phyloP scores from a whole-genome alignment of 768 basidiomycete species.

The Pulveroboletus frians region DNA sequence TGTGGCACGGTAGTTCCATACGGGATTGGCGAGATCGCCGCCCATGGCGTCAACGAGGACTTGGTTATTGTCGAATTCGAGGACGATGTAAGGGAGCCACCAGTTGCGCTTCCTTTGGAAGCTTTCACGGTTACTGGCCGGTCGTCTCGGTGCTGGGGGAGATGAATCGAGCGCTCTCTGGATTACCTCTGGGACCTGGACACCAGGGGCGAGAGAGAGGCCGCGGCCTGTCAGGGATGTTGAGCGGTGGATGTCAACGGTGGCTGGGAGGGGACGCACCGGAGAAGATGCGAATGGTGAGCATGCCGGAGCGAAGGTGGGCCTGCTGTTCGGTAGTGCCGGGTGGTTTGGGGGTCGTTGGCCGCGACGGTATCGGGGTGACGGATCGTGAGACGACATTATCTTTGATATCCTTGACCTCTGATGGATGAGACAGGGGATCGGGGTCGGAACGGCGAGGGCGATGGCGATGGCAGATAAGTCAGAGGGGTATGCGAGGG shows the following conservation, averaged over 20 bases:
- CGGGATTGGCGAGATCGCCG: constrained; percentile 83
- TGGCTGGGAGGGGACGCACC: constrained; percentile 42
- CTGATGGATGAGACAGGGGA: constrained; percentile 30
- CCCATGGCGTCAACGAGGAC: constrained; percentile 93
- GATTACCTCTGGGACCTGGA: constrained; percentile 77
- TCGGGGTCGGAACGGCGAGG: background rate
- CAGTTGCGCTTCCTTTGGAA: constrained; percentile 87
- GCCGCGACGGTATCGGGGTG: constrained; percentile 77
- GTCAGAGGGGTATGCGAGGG: background rate
- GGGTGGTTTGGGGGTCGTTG: constrained; percentile 67
- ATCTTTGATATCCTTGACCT: constrained; percentile 66
- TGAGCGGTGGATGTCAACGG: constrained; percentile 5
- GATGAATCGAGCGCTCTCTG: constrained; percentile 70
- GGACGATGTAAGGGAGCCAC: constrained; percentile 96
- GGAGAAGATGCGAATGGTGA: constrained; percentile 94
- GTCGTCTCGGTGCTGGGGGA: constrained; percentile 48
- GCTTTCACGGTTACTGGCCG: constrained; percentile 79
- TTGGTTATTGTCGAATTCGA: constrained; percentile 98
- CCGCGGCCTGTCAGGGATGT: constrained; percentile 55
- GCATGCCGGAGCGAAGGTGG: constrained; percentile 81
- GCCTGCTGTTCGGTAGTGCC: constrained; percentile 41
- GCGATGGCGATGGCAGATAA: background rate
- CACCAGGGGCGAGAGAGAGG: constrained; percentile 72
- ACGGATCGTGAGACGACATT: constrained; percentile 70
- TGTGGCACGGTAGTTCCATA: constrained; percentile 94